Evolutionary conservation across 345 rosid genomes (phyloP), one percentile per base, ranked within the genome.

Genomic region (Microcos paniculata): DNA sequence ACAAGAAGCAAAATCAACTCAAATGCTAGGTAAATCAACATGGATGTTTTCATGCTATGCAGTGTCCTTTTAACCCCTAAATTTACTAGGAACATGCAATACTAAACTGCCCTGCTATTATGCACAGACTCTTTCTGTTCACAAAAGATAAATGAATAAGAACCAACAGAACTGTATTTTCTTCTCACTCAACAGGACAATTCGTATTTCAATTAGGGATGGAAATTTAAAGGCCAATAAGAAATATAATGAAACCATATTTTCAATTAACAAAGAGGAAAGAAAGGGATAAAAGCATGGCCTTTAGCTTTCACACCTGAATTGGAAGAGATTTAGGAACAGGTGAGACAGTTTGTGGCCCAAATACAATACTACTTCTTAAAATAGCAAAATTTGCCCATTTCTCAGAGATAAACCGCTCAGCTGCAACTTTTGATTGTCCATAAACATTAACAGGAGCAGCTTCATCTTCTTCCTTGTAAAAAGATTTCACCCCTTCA

Each of bases 391-490:
- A 91, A 79, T 86, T 89, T 30, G 86, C 66, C 87, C 85, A 89
- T 33, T 83, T 90, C 51, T 85, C 88, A 63, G 80, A 76, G 38
- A 94, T 88, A 72, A 87, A 88, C 72, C 67, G 79, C 88, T 94
- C 98, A 0, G 98, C 92, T 26, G 88, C 91, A 77, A 89, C 87
- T 87, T 95, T 93, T 19, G 99, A 95, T 83, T 86, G 90, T 48
- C 98, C 99, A 66, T 95, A 95, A 51, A 86, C 87, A 78, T 92
- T 94, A 71, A 93, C 92, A 1, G 99, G 90, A 80, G 53, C 53
- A 80, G 88, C 83, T 74, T 89, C 89, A 33, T 95, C 96, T 73
- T 90, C 97, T 87, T 95, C 99, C 88, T 91, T 90, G 87, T 95
- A 95, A 72, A 91, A 93, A 49, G 94, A 87, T 80, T 95, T 95